Base-by-base conservation (phyloP, 495 filamentous ascomycete genomes). In the Aspergillus nidulans region DNA sequence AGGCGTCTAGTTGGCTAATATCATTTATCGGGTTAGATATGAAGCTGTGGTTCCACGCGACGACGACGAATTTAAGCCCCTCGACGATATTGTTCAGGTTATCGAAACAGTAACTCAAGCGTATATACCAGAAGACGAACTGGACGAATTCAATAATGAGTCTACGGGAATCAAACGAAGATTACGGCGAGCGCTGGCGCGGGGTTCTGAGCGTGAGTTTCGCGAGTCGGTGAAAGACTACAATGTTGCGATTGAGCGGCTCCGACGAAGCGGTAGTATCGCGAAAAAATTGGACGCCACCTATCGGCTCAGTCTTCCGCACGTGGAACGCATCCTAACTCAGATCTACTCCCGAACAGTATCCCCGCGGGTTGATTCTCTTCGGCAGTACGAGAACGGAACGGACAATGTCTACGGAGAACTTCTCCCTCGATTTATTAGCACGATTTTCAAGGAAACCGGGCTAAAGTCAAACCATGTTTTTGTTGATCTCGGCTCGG, bases 401-500 rank as follows among this genome's bases (percentile, higher is more conserved):
- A 86, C 84, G 38, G 89, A 94, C 70, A 90, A 94, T 59, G 90
- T 96, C 18, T 98, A 97, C 66, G 94, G 94, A 58, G 94, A 98
- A 66, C 81, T 98, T 24, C 78, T 94, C 7, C 88, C 90, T 18
- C 84, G 83, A 2, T 95, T 98, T 66, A 81, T 91, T 56, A 86
- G 86, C 55, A 82, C 80, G 42, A 87, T 95, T 44, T 83, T 97
- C 63, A 84, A 85, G 49, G 82, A 95, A 61, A 89, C 89, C 8
- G 75, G 81, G 25, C 76, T 97, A 53, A 90, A 81, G 32, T 89
- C 87, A 0, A 80, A 83, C 26, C 87, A 92, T 53, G 84, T 92
- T 1, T 97, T 98, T 64, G 84, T 98, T 52, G 94, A 98, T 65
- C 79, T 98, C 32, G 94, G 94, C 25, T 96, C 90, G 16, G 94